Percentiles rank a stretch among this genome's conserved stretches.
phyloP scores from a whole-genome alignment of 306 rosid genomes.

The Quercus cerris region DNA sequence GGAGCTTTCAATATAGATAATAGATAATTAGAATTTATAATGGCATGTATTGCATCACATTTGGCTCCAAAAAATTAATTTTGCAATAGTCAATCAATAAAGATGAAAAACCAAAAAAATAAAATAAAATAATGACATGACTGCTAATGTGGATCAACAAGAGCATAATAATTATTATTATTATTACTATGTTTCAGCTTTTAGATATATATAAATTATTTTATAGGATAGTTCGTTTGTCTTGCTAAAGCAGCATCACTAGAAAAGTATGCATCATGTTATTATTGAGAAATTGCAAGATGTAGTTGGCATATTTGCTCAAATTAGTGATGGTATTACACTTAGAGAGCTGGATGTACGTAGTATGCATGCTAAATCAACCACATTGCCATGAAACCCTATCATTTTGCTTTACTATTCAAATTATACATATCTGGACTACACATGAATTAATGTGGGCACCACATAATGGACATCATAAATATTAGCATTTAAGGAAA shows the following conservation, averaged over 20 bases:
- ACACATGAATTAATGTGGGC: neutral
- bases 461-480: neutral
- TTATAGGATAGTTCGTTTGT: conserved; percentile 26
- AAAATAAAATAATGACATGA: no score
- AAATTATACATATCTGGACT: neutral
- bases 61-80: no score
- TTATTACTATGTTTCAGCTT: no score
- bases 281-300: neutral
- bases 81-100: no score
- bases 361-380: neutral
- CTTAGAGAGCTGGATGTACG: neutral
- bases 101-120: no score
- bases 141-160: no score
- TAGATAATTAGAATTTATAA: no score
- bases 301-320: neutral
- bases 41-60: no score
- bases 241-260: conserved; percentile 8
- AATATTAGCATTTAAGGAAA: neutral
- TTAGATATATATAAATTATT: neutral
- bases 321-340: neutral
- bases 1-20: no score
- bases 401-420: neutral
- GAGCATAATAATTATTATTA: no score
- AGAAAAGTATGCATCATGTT: neutral
- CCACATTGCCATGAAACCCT: neutral